These are phyloP conservation scores for Lasiosphaeria ovina DNA, from an alignment of 495 filamentous ascomycete species.

Conservation along the genomic window DNA sequence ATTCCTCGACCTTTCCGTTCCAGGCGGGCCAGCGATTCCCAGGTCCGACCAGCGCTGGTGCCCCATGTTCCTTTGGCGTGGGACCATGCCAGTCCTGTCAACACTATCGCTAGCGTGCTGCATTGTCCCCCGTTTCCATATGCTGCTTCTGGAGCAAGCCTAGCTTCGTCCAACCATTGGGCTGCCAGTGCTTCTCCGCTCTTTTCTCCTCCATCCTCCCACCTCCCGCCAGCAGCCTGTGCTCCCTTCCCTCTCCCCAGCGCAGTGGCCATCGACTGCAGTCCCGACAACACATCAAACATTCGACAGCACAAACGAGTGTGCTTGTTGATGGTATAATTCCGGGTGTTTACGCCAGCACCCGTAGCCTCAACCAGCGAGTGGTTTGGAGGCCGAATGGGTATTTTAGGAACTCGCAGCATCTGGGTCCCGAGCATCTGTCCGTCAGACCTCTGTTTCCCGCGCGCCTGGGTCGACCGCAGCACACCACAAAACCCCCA, in stretches of 20 bases:
- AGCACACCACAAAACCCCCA: slow-evolving; percentile 2
- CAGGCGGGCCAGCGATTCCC: slow-evolving; percentile 1
- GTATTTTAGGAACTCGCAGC: slow-evolving; percentile 11
- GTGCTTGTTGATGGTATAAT: no score
- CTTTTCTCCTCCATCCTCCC: slow-evolving; percentile 5
- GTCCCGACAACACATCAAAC: no score
- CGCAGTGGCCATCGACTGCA: neutral
- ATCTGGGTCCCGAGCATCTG: slow-evolving; percentile 7
- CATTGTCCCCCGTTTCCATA: slow-evolving; percentile 34
- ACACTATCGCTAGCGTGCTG: slow-evolving; percentile 35
- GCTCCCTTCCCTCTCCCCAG: no score
- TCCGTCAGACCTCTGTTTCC: slow-evolving; percentile 9
- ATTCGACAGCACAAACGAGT: no score
- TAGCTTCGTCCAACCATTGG: slow-evolving; percentile 4
- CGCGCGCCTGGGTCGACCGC: slow-evolving; percentile 20
- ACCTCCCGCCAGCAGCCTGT: slow-evolving; percentile 6
- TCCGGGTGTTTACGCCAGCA: no score
- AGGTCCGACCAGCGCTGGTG: slow-evolving; percentile 5
- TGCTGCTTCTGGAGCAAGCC: slow-evolving; percentile 12
- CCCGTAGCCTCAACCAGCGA: no score
- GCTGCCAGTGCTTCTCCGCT: slow-evolving; percentile 1
- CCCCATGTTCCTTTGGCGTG: slow-evolving; percentile 26
- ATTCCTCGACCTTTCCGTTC: neutral
- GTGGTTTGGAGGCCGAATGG: neutral
- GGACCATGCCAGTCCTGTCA: slow-evolving; percentile 29